Evolutionary conservation across 768 basidiomycete genomes (phyloP), one percentile per base, ranked within the genome.

Genomic region (Calocera viscosa): DNA sequence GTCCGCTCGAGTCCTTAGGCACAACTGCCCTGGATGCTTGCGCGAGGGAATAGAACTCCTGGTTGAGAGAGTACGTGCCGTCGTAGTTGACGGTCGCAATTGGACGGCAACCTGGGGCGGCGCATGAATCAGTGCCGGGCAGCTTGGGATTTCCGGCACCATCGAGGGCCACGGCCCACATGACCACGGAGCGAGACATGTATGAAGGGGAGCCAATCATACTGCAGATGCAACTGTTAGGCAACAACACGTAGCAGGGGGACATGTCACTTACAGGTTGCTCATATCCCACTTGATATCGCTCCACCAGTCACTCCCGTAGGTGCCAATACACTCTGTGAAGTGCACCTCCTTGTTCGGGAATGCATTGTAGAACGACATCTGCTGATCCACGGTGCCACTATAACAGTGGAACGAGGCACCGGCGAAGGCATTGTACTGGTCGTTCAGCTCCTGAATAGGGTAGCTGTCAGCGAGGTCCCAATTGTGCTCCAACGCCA

Each of bases 261-360:
- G 7, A 28, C 47, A 47, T 12, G 33, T 69, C 1, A 30, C 81
- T 63, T 67, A 87, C 83, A 88, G 75, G 70, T 86, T 86, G 68
- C 85, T 80, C 81, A 86, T 83, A 68, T 86, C 84, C 86, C 86
- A 88, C 85, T 90, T 90, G 75, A 90, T 85, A 70, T 90, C 87
- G 63, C 77, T 78, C 89, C 89, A 91, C 88, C 88, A 90, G 72
- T 89, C 86, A 10, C 82, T 81, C 12, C 86, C 86, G 66, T 81
- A 74, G 0, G 80, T 83, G 5, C 89, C 88, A 0, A 83, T 75
- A 71, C 89, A 89, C 74, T 90, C 88, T 70, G 77, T 82, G 68
- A 82, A 76, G 74, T 79, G 80, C 17, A 82, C 77, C 78, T 81
- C 84, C 77, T 87, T 87, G 68, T 74, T 73, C 1, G 86, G 86